Conservation (phyloP, 768 basidiomycete species). For the Suillus lakei region DNA sequence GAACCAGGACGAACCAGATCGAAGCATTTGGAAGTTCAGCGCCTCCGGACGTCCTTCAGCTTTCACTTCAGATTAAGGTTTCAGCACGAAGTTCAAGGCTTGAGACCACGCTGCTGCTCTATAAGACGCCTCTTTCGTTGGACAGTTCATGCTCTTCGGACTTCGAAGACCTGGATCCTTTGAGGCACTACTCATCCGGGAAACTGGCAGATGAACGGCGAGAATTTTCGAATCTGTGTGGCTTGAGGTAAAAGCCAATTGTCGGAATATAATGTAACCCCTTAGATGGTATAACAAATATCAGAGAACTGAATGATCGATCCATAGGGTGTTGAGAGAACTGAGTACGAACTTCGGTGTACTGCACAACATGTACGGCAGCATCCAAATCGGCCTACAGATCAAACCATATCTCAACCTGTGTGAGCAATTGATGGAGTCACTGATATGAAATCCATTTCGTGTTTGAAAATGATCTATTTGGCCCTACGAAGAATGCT, state of each 20-base stretch:
- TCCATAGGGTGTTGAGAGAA: neutral
- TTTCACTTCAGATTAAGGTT: too few species aligned
- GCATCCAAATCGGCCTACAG: neutral
- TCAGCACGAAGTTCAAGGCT: too few species aligned
- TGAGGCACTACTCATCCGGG: too few species aligned
- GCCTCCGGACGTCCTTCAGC: too few species aligned
- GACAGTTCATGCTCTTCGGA: too few species aligned
- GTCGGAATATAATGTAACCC: too few species aligned
- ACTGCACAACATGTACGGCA: neutral
- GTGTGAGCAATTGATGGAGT: neutral
- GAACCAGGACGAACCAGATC: slow-evolving; percentile 28
- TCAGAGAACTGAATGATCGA: neutral
- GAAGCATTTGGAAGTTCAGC: slow-evolving; percentile 31
- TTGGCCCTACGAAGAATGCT: slow-evolving; percentile 14
- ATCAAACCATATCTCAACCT: neutral
- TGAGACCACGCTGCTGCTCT: too few species aligned
- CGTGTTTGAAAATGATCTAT: neutral
- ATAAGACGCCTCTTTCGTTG: too few species aligned
- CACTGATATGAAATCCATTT: neutral
- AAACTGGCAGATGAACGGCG: too few species aligned
- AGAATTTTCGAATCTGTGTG: too few species aligned
- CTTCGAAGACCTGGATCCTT: too few species aligned
- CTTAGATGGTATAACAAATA: neutral
- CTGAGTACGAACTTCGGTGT: neutral
- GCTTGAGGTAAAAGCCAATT: too few species aligned